A percentile compares a stretch with the other conserved stretches of the same genome.
These are phyloP conservation scores for Fraxinus platypoda DNA, from an alignment of 305 asterid species.

Conservation along the genomic window DNA sequence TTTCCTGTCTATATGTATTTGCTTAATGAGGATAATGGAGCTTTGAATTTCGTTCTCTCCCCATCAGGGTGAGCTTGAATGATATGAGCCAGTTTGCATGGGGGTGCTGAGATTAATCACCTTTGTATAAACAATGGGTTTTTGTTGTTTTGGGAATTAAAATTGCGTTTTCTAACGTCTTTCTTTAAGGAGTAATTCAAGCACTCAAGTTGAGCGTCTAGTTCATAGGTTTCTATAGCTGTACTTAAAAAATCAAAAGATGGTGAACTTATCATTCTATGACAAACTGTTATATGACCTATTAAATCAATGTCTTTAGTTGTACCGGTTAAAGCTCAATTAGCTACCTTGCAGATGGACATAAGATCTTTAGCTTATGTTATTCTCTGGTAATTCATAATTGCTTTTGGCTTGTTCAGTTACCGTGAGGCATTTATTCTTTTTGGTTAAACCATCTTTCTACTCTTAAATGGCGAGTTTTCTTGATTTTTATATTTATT, in stretches of 20 bases:
- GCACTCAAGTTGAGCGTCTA: neutral
- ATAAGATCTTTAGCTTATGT: neutral
- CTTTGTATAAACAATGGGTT: neutral
- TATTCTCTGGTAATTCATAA: neutral
- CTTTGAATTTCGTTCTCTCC: constrained; percentile 6
- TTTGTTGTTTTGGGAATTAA: neutral
- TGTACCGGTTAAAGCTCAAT: neutral
- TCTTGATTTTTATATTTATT: neutral
- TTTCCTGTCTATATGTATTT: neutral
- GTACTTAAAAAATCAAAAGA: neutral
- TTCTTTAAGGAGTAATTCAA: neutral
- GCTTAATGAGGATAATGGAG: neutral
- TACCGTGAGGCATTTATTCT: neutral
- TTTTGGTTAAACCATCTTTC: constrained; percentile 6
- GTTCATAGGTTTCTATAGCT: neutral
- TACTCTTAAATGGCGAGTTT: neutral
- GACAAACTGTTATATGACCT: neutral
- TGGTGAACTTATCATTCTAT: constrained; percentile 6
- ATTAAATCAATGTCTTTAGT: neutral
- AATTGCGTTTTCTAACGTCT: neutral
- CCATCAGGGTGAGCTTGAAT: constrained; percentile 1
- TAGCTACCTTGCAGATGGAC: neutral
- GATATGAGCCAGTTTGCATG: neutral
- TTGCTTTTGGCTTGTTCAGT: constrained; percentile 9
- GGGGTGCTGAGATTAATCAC: neutral